Evolutionary conservation across 2,329 filamentous ascomycete genomes (phyloP), one percentile per base, ranked within the genome.

Genomic region (Rachicladosporium sp.): DNA sequence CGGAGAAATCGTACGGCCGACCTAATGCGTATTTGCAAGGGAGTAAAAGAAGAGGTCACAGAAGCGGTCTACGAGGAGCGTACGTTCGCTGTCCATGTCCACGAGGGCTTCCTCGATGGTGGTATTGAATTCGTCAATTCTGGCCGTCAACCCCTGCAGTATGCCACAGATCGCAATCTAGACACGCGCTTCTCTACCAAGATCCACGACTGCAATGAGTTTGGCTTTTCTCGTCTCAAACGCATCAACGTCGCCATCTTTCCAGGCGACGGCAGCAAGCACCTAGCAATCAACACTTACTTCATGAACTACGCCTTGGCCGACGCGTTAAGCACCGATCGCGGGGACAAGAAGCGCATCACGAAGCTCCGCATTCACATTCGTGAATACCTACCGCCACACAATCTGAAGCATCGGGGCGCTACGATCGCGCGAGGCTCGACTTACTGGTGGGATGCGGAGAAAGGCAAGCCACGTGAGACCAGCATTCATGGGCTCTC

Each of bases 111-210:
- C 15, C 31, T 35, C 10, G 29, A 40, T 10, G 53, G 51, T 7
- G 55, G 56, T 12, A 46, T 57, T 40, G 56, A 58, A 36, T 51
- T 57, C 35, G 43, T 56, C 15, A 41, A 58, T 33, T 37, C 46
- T 10, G 54, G 56, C 7, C 48, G 51, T 29, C 55, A 58, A 42
- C 51, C 47, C 6, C 46, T 58, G 2, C 54, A 55, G 27, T 57
- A 53, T 38, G 43, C 43, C 15, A 43, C 47, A 2, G 37, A 46
- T 10, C 41, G 40, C 13, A 29, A 34, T 13, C 23, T 27, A 7
- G 53, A 57, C 33, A 38, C 38, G 5, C 52, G 52, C 15, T 58
- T 58, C 44, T 27, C 23, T 27, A 38, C 33, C n/a, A 46, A 46
- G 15, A 57, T 57, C 45, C 36, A 36, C 4, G 31, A 43, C 10